Evolutionary conservation across 805 yeast species (phyloP), one percentile per base, ranked within the genome.

Genomic region (Kodamaea jinghongensis): DNA sequence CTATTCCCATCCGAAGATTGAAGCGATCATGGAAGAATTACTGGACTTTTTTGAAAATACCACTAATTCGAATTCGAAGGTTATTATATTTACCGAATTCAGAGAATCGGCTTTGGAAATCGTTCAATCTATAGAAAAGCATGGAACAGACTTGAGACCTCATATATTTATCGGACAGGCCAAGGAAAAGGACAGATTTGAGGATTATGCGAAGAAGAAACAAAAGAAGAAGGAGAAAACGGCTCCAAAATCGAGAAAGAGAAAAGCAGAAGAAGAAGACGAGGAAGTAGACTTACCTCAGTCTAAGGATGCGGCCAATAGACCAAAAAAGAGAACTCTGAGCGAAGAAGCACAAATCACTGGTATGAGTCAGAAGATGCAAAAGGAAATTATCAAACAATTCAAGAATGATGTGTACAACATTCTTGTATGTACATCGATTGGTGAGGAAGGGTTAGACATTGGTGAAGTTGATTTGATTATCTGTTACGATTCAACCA

Each of bases 361-460:
- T 31, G 98, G 98, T 6, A 91, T 93, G 98, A 80, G 78, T 27
- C 99, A 93, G 54, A 86, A 85, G 51, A 73, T 77, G 31, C 99
- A 93, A 54, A 88, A 87, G 49, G 83, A 81, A 41, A 74, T 87
- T 8, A 82, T 93, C 20, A 73, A 74, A 22, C 71, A 81, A 42
- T 93, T 93, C 63, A 86, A 83, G 51, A 53, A 61, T 0, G 96
- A 96, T 6, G 70, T 61, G 1, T 77, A 78, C 52, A 95, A 93
- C 55, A 79, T 87, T 6, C 65, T 93, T 14, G 96, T 93, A 4
- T 96, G 98, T 4, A 93, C 99, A 0, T 89, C 96, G 0, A 91
- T 93, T 55, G 99, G 98, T 34, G 99, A 93, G 59, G 99, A 93
- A 69, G 99, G 99, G 32, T 72, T 93, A 48, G 99, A 93, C 68